Conservation (phyloP, 345 rosid species). For the Linum usitatissimum region DNA sequence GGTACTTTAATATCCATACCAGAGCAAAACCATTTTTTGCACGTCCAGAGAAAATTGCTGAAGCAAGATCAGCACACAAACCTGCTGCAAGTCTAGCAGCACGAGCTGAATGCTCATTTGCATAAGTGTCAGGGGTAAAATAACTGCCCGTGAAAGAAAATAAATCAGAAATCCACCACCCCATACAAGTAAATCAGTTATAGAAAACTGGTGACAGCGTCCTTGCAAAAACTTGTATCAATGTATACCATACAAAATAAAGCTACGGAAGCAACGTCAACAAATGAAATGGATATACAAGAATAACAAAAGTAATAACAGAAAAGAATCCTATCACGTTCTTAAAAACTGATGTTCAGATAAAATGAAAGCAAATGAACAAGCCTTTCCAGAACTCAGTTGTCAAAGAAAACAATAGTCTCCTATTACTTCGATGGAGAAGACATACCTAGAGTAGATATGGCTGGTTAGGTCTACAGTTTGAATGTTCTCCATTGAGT, state of each 20-base stretch:
- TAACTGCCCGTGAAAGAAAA: constrained; percentile 45
- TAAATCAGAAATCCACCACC: background rate
- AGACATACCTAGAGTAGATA: constrained; percentile 54
- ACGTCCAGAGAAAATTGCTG: constrained; percentile 61
- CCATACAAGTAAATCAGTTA: background rate
- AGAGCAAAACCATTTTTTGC: constrained; percentile 89
- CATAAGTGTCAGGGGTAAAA: constrained; percentile 93
- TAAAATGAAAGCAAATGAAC: background rate
- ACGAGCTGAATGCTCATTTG: constrained; percentile 89
- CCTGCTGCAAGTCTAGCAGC: constrained; percentile 99
- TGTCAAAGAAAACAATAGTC: background rate
- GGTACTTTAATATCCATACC: constrained; percentile 36
- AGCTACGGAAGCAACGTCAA: background rate
- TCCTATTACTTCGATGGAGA: too few relatives aligned
- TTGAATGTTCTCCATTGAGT: constrained; percentile 68
- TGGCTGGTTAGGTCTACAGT: constrained; percentile 65
- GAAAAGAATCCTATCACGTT: background rate
- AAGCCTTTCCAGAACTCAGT: too few relatives aligned
- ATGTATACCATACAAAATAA: background rate
- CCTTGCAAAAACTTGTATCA: background rate
- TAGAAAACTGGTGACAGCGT: background rate
- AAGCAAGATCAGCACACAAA: constrained; percentile 88
- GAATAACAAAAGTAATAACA: background rate
- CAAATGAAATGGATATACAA: background rate
- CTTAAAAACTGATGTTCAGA: background rate